Evolutionary conservation across 305 asterid species (phyloP), one percentile per base, ranked within the genome.

Genomic region (Fraxinus angustifolia): DNA sequence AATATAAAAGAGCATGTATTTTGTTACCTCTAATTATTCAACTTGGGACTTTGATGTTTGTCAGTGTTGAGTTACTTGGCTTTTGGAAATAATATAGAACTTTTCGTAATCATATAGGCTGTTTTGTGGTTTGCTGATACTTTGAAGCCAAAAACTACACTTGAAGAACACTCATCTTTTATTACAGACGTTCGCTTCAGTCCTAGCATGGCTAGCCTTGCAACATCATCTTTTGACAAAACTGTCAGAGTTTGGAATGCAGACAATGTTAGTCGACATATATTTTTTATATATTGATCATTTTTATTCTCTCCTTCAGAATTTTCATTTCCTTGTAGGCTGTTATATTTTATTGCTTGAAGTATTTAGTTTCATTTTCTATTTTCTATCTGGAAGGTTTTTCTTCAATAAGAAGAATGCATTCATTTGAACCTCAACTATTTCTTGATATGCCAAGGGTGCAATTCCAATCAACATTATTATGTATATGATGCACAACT

Each of bases 161-260:
- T 93, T 10, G 98, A 96, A 88, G 99, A 96, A 87, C 98, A 96
- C 83, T 87, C 97, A 0, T 84, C 88, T 6, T 90, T 88, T 21
- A 92, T 96, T 76, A 96, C 97, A 3, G 98, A 96, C 86, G 93
- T 94, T 81, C 98, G 97, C 74, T 96, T 96, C 87, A 90, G 99
- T 82, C 98, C 98, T 68, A 91, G 96, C 91, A 91, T 90, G 97
- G 93, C 98, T 36, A 95, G 97, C 77, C 96, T 96, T 67, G 98
- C 99, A 79, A 96, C 99, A 53, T 94, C 98, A 16, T 94, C 98
- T 23, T 96, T 91, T 78, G 99, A 96, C 88, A 96, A 93, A 82
- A 92, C 97, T 71, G 98, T 96, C 86, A 87, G 98, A 84, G 98
- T 96, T 82, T 94, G 98, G 98, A 98, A 94, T 83, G 97, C 93